Evolutionary conservation across 257 asterid species (phyloP).

Genomic region (Solanum chmielewskii): DNA sequence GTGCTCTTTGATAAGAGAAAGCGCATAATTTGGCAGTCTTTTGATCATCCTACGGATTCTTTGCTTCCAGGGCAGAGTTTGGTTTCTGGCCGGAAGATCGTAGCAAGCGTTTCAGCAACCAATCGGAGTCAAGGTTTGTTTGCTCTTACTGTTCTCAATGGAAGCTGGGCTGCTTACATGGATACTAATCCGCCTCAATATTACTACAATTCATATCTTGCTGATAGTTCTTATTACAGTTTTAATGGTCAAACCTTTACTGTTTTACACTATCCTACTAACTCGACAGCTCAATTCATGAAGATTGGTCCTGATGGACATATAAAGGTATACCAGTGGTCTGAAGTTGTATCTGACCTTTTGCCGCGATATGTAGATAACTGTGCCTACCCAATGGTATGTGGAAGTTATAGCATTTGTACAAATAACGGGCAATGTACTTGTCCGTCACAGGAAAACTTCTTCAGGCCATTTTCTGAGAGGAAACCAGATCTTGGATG

Average conservation of each 20-base stretch:
- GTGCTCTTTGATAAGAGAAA: neutral
- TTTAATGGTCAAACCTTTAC: neutral
- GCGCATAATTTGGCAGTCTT: neutral
- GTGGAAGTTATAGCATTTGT: neutral
- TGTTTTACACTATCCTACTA: too few species aligned
- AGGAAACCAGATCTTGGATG: neutral
- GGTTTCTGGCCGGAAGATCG: neutral
- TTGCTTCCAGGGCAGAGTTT: neutral
- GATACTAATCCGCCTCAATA: neutral
- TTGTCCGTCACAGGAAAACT: neutral
- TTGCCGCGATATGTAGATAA: neutral
- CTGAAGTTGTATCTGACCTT: neutral
- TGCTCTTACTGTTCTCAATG: neutral
- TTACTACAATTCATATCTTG: neutral
- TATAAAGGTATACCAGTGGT: neutral
- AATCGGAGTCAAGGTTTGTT: neutral
- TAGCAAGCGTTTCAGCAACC: neutral
- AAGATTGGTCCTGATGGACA: neutral
- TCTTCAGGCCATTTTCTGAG: neutral
- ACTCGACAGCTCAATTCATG: neutral
- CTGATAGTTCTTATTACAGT: neutral
- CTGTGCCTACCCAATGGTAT: neutral
- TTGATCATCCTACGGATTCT: slow-evolving; percentile 2
- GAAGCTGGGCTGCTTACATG: neutral
- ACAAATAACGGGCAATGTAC: neutral